Conservation (phyloP, 2,329 filamentous ascomycete genomes). For the Talaromyces verruculosus region DNA sequence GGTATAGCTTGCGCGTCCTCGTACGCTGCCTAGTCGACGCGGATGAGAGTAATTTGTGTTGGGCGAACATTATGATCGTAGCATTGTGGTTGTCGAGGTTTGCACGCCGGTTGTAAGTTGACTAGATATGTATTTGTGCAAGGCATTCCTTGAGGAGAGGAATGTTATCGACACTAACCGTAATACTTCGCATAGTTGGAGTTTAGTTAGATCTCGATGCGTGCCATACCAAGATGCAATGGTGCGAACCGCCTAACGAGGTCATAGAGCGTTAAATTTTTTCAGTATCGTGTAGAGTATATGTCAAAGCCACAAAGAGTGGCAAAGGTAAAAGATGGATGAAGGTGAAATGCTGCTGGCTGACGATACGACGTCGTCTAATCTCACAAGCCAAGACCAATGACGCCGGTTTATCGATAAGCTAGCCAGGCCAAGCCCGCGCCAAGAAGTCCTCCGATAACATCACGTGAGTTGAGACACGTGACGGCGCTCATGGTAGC, state of each 20-base stretch:
- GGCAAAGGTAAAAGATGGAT: not conserved
- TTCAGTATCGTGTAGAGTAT: too few species aligned
- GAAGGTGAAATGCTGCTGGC: slow-evolving; percentile 6
- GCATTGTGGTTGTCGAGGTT: slow-evolving; percentile 26
- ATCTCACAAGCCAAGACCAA: not conserved
- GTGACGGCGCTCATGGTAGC: slow-evolving; percentile 28
- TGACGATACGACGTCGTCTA: not conserved
- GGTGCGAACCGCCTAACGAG: not conserved
- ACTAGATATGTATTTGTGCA: not conserved
- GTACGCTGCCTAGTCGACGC: slow-evolving; percentile 27
- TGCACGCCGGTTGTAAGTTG: not conserved
- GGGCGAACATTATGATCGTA: slow-evolving; percentile 33
- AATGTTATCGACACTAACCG: not conserved
- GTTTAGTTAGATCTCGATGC: not conserved
- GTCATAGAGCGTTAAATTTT: not conserved
- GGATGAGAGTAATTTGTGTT: slow-evolving; percentile 26
- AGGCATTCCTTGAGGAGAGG: not conserved
- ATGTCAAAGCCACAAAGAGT: not conserved
- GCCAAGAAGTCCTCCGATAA: not conserved
- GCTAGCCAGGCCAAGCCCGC: not conserved
- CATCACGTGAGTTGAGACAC: not conserved
- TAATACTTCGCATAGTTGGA: not conserved
- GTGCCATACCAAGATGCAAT: not conserved
- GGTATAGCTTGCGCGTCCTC: slow-evolving; percentile 31
- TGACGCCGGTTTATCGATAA: slow-evolving; percentile 17